A percentile compares a stretch with the other conserved stretches of the same genome.
Conservation (phyloP, 1,284 basidiomycete species). For the Fomitopsis pinicola region DNA sequence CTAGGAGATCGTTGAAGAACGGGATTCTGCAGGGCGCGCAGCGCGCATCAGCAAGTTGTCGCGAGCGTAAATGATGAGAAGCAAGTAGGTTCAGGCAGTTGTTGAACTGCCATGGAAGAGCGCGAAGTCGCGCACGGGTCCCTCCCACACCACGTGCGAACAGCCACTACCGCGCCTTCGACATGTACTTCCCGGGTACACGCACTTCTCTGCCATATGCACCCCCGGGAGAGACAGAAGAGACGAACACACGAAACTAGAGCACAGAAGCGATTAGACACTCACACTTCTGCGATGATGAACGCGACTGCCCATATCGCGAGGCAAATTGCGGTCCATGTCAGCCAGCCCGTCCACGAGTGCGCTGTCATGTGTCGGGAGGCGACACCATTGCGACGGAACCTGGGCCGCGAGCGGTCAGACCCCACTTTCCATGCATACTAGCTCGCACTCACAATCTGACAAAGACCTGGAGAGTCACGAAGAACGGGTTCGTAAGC, state of each 20-base stretch:
- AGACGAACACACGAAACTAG: neutral
- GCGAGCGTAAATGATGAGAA: neutral
- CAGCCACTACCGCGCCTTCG: neutral
- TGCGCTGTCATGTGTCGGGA: conserved; percentile 28
- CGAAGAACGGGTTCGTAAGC: no score
- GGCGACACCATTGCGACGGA: conserved; percentile 20
- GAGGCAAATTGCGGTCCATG: conserved; percentile 26
- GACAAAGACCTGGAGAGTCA: conserved; percentile 16
- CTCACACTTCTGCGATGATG: conserved; percentile 30
- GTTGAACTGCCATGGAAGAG: neutral
- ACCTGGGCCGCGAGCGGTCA: conserved; percentile 12
- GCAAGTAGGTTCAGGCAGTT: neutral
- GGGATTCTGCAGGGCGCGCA: conserved; percentile 20
- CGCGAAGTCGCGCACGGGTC: neutral
- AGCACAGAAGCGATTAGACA: neutral
- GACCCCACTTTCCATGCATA: neutral
- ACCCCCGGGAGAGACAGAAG: neutral
- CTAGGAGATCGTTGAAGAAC: conserved; percentile 31
- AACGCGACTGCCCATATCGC: conserved; percentile 26
- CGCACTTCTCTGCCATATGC: neutral
- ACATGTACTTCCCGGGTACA: neutral
- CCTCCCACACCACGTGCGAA: neutral
- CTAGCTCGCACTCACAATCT: conserved; percentile 19
- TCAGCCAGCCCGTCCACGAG: conserved; percentile 25
- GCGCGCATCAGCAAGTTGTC: neutral